phyloP scores from a whole-genome alignment of 306 rosid genomes.

The Oemleria cerasiformis region DNA sequence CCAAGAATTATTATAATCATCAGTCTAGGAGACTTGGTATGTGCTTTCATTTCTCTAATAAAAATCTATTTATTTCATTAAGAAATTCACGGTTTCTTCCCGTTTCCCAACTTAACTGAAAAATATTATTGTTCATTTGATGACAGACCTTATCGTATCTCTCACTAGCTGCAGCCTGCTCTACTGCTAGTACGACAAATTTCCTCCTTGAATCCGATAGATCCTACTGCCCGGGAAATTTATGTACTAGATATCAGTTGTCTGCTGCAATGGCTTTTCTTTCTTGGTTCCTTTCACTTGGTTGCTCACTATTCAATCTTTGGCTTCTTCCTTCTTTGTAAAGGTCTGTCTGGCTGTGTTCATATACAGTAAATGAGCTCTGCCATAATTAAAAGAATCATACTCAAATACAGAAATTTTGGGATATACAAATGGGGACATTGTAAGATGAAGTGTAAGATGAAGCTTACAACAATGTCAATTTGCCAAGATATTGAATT shows the following conservation, averaged over 20 bases:
- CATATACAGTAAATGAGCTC: conserved; percentile 25
- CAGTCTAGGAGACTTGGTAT: conserved; percentile 71
- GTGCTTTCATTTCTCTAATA: conserved; percentile 6
- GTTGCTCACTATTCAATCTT: conserved; percentile 73
- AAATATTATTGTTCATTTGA: conserved; percentile 7
- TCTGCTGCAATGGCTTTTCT: conserved; percentile 90
- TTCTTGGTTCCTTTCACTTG: conserved; percentile 72
- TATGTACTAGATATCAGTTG: conserved; percentile 69
- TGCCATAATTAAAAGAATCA: conserved; percentile 31
- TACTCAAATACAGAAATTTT: not conserved
- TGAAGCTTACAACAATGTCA: conserved; percentile 15
- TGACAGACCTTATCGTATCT: conserved; percentile 68
- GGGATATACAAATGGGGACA: not conserved
- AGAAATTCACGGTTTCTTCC: not conserved
- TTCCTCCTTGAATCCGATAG: conserved; percentile 38
- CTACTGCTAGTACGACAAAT: conserved; percentile 64
- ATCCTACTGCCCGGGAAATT: conserved; percentile 46
- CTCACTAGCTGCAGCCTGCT: conserved; percentile 76
- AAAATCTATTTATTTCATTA: not conserved
- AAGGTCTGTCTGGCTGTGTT: conserved; percentile 17
- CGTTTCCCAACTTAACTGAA: conserved; percentile 6
- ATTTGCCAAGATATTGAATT: not conserved
- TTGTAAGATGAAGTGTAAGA: conserved; percentile 8
- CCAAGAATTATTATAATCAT: conserved; percentile 51
- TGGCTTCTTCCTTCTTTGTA: conserved; percentile 74